phyloP scores from a whole-genome alignment of 2,329 filamentous ascomycete species.

The Neobulgaria alba region DNA sequence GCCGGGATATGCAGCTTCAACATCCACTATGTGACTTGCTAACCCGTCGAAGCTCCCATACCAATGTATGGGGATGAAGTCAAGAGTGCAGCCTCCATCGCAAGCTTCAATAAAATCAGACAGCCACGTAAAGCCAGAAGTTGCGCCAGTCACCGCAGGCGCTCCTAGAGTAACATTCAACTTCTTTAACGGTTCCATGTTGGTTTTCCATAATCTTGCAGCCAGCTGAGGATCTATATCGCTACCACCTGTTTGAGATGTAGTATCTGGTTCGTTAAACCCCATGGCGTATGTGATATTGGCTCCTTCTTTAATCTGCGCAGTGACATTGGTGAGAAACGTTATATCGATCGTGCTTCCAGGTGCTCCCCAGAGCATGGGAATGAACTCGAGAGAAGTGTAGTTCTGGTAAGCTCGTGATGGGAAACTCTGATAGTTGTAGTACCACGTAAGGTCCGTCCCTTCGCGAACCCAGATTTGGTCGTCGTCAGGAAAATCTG shows the following conservation, averaged over 20 bases:
- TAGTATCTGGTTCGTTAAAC: constrained; percentile 73
- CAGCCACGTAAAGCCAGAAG: constrained; percentile 57
- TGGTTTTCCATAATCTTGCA: constrained; percentile 59
- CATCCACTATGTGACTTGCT: constrained; percentile 29
- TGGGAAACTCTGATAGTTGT: constrained; percentile 61
- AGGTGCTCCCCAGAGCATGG: constrained; percentile 58
- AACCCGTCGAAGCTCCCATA: constrained; percentile 47
- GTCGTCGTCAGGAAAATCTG: constrained; percentile 50
- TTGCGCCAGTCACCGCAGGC: constrained; percentile 59
- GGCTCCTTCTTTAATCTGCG: constrained; percentile 42
- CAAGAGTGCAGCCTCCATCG: constrained; percentile 51
- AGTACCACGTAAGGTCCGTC: constrained; percentile 71
- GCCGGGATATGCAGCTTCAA: constrained; percentile 19
- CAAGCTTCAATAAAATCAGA: constrained; percentile 56
- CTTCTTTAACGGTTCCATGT: constrained; percentile 60
- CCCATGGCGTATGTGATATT: constrained; percentile 62
- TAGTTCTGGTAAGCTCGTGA: constrained; percentile 40
- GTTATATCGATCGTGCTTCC: constrained; percentile 37
- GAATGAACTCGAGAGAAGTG: constrained; percentile 53
- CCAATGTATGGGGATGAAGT: constrained; percentile 59
- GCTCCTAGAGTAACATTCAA: constrained; percentile 60
- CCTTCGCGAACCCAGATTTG: constrained; percentile 49
- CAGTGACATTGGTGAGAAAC: constrained; percentile 52
- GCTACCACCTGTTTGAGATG: constrained; percentile 41
- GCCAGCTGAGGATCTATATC: constrained; percentile 50